phyloP scores from a whole-genome alignment of 331 rosid species.

The Spiraea crenata region DNA sequence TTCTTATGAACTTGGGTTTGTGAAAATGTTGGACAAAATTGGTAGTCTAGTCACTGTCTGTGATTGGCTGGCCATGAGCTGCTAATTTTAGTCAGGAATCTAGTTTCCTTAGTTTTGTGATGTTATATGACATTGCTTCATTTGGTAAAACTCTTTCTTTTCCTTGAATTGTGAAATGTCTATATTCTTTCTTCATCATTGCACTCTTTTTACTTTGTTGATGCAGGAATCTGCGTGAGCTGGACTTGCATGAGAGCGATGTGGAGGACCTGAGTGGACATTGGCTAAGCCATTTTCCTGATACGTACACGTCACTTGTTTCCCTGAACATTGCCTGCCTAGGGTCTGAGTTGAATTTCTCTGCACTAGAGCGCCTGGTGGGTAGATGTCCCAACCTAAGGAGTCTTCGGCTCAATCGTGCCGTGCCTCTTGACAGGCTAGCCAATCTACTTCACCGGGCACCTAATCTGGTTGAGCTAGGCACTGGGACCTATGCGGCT shows the following conservation, averaged over 20 bases:
- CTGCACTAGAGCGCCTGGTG: constrained; percentile 80
- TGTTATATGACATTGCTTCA: background rate
- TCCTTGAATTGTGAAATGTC: background rate
- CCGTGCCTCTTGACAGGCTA: constrained; percentile 70
- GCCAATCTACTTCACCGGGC: constrained; percentile 56
- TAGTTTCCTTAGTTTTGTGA: background rate
- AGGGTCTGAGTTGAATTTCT: constrained; percentile 63
- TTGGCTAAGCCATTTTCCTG: constrained; percentile 92
- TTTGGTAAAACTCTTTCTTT: background rate
- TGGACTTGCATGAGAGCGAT: constrained; percentile 87
- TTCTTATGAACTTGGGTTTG: background rate
- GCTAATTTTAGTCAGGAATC: background rate
- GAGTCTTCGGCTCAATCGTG: constrained; percentile 76
- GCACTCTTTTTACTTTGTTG: constrained; percentile 15
- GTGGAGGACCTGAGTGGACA: constrained; percentile 86
- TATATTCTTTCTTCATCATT: background rate
- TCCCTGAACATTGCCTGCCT: constrained; percentile 86
- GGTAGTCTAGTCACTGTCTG: background rate
- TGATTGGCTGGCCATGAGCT: background rate
- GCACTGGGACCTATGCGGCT: constrained; percentile 74
- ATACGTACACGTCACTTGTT: constrained; percentile 75
- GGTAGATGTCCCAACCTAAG: constrained; percentile 71
- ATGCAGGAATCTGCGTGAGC: constrained; percentile 71
- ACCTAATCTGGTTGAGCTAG: constrained; percentile 77
- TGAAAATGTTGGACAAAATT: background rate